A percentile compares a stretch with the other conserved stretches of the same genome.
Evolutionary conservation across 2,329 filamentous ascomycete species (phyloP).

Genomic region (Hymenoscyphus infarciens): DNA sequence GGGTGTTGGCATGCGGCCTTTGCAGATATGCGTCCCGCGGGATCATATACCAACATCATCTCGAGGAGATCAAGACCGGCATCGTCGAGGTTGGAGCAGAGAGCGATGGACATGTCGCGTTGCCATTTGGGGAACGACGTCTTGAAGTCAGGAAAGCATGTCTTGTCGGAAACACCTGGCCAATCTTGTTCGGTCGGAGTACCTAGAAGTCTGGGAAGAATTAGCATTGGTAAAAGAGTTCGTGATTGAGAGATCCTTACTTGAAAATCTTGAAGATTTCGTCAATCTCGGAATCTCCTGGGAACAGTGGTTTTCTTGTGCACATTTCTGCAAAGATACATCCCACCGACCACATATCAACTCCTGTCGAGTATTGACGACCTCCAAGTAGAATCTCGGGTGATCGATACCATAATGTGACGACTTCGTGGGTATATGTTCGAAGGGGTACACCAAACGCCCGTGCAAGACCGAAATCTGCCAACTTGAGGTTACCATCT

Average conservation of each 20-base stretch:
- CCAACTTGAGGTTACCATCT: slow-evolving; percentile 85
- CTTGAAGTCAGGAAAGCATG: slow-evolving; percentile 94
- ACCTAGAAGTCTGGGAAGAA: slow-evolving; percentile 61
- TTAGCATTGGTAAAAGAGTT: slow-evolving; percentile 22
- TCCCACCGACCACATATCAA: slow-evolving; percentile 94
- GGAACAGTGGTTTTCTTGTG: slow-evolving; percentile 87
- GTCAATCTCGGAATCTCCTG: slow-evolving; percentile 88
- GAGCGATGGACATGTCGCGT: slow-evolving; percentile 60
- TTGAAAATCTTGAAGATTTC: slow-evolving; percentile 95
- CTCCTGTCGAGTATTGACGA: slow-evolving; percentile 87
- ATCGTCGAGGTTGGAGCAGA: slow-evolving; percentile 72
- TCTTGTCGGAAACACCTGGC: slow-evolving; percentile 68
- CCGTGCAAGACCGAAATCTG: slow-evolving; percentile 83
- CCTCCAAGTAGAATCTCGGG: slow-evolving; percentile 89
- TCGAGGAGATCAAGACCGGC: slow-evolving; percentile 65
- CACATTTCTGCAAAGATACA: slow-evolving; percentile 98
- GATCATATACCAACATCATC: slow-evolving; percentile 79
- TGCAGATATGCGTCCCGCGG: slow-evolving; percentile 79
- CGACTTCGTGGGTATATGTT: slow-evolving; percentile 93
- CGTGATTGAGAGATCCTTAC: slow-evolving; percentile 43
- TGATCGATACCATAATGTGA: slow-evolving; percentile 89
- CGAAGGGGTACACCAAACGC: slow-evolving; percentile 88
- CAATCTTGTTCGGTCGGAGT: slow-evolving; percentile 79
- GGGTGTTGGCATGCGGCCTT: slow-evolving; percentile 83
- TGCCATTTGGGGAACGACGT: slow-evolving; percentile 88